These are phyloP conservation scores for Spiraea crenata DNA, from an alignment of 331 rosid genomes.

Conservation along the genomic window DNA sequence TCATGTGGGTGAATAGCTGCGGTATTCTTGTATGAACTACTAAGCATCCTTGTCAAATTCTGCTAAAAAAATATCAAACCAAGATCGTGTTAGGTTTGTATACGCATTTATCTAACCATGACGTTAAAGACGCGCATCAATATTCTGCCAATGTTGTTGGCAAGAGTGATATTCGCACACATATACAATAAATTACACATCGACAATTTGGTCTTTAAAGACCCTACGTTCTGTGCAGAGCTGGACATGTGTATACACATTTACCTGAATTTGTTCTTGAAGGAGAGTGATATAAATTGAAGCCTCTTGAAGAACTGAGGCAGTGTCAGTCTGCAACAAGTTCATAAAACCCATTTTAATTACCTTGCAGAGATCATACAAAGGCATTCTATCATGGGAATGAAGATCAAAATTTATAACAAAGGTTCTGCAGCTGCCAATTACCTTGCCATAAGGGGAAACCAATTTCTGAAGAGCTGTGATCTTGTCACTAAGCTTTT, in stretches of 20 bases:
- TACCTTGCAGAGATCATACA: not conserved
- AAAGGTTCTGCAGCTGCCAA: constrained; percentile 1
- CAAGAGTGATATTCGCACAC: too few relatives aligned
- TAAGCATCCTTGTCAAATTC: constrained; percentile 48
- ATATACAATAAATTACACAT: too few relatives aligned
- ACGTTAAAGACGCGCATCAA: too few relatives aligned
- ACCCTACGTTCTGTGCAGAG: too few relatives aligned
- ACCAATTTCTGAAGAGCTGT: constrained; percentile 72
- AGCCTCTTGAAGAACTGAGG: constrained; percentile 86
- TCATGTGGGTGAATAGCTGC: constrained; percentile 31
- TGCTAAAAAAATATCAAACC: constrained; percentile 18
- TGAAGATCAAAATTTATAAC: not conserved
- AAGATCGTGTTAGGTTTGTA: too few relatives aligned
- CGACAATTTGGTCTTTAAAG: too few relatives aligned
- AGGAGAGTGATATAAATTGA: constrained; percentile 53
- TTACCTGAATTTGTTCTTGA: constrained; percentile 63
- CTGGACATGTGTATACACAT: not conserved
- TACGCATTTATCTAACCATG: too few relatives aligned
- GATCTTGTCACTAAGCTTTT: constrained; percentile 63
- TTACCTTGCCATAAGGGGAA: constrained; percentile 80
- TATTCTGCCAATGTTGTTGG: too few relatives aligned
- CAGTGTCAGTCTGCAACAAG: constrained; percentile 61
- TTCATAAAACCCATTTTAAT: not conserved
- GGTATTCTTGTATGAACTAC: constrained; percentile 38
- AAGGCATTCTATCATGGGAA: not conserved